These are phyloP conservation scores for Neurospora crassa DNA, from an alignment of 2,329 filamentous ascomycete species.

Conservation along the genomic window DNA sequence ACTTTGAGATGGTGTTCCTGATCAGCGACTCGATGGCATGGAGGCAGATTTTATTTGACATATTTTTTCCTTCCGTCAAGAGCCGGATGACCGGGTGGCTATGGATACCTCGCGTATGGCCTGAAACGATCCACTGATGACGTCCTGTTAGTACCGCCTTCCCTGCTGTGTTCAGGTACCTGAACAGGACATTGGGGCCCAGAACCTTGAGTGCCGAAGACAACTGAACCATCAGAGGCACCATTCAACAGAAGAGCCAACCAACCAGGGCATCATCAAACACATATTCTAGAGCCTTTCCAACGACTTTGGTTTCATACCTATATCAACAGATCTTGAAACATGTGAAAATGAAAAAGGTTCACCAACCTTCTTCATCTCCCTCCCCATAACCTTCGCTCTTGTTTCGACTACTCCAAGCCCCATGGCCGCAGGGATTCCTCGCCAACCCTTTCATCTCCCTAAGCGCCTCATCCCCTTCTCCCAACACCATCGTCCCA, in stretches of 20 bases:
- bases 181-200: neutral
- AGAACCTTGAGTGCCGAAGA: too few species aligned
- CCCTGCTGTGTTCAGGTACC: neutral
- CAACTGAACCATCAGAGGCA: neutral
- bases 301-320: neutral
- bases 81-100: neutral
- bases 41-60: neutral
- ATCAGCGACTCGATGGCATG: neutral
- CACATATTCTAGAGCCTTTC: too few species aligned
- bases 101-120: neutral
- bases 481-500: constrained; percentile 23
- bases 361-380: neutral
- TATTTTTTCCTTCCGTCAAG: neutral
- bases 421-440: constrained; percentile 30
- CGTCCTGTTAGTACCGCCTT: neutral
- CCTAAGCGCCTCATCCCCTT: constrained; percentile 22
- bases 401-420: constrained; percentile 18
- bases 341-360: neutral
- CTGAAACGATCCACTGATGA: neutral
- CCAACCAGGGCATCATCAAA: too few species aligned
- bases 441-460: constrained; percentile 26
- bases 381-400: neutral
- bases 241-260: neutral
- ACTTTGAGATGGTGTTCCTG: neutral
- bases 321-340: neutral